Conservation (phyloP, 2,329 filamentous ascomycete genomes). For the Paramyrothecium roridum region DNA sequence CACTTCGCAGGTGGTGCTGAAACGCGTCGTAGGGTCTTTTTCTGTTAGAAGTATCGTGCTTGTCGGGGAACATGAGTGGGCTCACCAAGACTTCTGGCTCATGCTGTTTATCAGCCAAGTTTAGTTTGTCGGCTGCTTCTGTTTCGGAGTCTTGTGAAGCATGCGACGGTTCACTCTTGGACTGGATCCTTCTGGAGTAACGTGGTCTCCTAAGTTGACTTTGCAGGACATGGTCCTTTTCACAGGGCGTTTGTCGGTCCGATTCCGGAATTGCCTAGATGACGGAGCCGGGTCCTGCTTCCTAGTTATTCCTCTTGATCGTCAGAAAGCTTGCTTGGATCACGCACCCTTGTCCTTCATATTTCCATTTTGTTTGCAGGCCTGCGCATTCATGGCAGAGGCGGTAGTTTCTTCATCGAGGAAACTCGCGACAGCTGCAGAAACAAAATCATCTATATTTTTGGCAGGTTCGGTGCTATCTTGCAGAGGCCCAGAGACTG, state of each 20-base stretch:
- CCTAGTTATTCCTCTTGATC: neutral
- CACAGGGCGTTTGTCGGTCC: conserved; percentile 10
- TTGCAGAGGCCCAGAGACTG: too few relatives aligned
- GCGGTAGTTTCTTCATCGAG: too few relatives aligned
- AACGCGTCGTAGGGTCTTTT: conserved; percentile 17
- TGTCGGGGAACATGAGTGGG: neutral
- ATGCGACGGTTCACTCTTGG: conserved; percentile 42
- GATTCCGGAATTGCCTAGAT: conserved; percentile 15
- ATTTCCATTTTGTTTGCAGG: too few relatives aligned
- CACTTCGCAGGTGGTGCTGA: conserved; percentile 18
- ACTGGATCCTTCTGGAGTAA: conserved; percentile 43
- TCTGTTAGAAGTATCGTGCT: neutral
- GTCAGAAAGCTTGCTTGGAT: neutral
- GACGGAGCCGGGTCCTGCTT: conserved; percentile 11
- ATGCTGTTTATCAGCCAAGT: too few relatives aligned
- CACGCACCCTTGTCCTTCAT: neutral
- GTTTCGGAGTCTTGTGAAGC: conserved; percentile 15
- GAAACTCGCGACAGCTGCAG: too few relatives aligned
- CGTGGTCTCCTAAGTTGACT: conserved; percentile 27
- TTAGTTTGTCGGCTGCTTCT: neutral
- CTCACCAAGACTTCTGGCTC: neutral
- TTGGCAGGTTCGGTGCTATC: too few relatives aligned
- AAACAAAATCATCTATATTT: too few relatives aligned
- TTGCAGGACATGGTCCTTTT: conserved; percentile 9
- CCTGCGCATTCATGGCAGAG: too few relatives aligned